These are phyloP conservation scores for Aspergillus quadricinctus DNA, from an alignment of 2,329 filamentous ascomycete species.

Conservation along the genomic window DNA sequence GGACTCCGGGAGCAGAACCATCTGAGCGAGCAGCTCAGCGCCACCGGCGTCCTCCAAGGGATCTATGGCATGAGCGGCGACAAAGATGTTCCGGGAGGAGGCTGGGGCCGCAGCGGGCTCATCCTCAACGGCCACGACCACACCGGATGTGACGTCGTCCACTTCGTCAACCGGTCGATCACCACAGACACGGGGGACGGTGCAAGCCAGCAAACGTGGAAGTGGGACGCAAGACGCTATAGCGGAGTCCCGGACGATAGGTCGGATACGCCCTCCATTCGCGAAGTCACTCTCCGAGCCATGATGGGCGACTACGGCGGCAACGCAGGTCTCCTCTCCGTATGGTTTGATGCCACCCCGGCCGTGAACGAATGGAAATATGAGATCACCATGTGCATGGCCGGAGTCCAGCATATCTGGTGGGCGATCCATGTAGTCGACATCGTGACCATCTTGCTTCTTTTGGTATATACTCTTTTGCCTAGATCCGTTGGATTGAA, in stretches of 20 bases:
- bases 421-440: constrained; percentile 82
- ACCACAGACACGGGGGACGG: background rate
- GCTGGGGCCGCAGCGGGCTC: constrained; percentile 67
- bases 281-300: constrained; percentile 89
- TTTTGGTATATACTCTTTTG: constrained; percentile 13
- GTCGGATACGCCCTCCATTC: constrained; percentile 45
- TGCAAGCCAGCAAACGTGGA: constrained; percentile 16
- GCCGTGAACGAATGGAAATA: constrained; percentile 69
- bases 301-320: constrained; percentile 99
- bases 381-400: constrained; percentile 70
- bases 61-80: constrained; percentile 74
- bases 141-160: constrained; percentile 84
- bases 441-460: constrained; percentile 44
- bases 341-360: constrained; percentile 73
- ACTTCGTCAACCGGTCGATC: constrained; percentile 66
- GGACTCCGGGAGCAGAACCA: constrained; percentile 84
- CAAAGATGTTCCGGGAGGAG: constrained; percentile 52
- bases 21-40: constrained; percentile 66
- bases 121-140: constrained; percentile 94
- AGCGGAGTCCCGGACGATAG: background rate
- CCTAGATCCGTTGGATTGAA: background rate
- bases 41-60: constrained; percentile 70
- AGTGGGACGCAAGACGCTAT: constrained; percentile 36
- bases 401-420: constrained; percentile 90
- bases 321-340: constrained; percentile 79